These are phyloP conservation scores for Coelastrella sp. DNA, from an alignment of 139 green algal genomes.

Conservation along the genomic window DNA sequence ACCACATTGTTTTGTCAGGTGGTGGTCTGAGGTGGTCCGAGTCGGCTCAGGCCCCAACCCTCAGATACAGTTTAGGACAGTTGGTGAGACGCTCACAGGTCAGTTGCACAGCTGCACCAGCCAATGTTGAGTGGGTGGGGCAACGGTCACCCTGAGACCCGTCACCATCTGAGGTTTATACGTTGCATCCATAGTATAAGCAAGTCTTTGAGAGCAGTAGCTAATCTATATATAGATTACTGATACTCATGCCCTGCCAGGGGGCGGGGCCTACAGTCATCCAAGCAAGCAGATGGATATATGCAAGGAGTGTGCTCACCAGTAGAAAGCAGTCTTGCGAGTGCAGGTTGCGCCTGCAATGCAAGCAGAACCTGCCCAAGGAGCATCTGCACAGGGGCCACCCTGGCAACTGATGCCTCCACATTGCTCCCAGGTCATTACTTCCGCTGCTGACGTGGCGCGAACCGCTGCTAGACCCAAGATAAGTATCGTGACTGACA, in stretches of 20 bases:
- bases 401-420: conserved; percentile 25
- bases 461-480: neutral
- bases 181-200: too few species aligned
- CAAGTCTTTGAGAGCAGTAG: too few species aligned
- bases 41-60: too few species aligned
- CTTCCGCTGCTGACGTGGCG: neutral
- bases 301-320: neutral
- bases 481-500: neutral
- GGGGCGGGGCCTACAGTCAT: neutral
- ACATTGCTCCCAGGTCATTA: conserved; percentile 8
- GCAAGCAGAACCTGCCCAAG: neutral
- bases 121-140: too few species aligned
- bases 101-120: too few species aligned
- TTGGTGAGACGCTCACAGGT: too few species aligned
- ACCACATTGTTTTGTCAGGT: too few species aligned
- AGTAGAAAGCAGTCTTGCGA: conserved; percentile 22
- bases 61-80: too few species aligned
- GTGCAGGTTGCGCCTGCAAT: neutral
- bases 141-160: too few species aligned
- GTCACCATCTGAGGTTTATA: too few species aligned
- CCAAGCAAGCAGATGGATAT: neutral
- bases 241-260: neutral
- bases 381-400: neutral
- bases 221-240: too few species aligned
- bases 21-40: too few species aligned